phyloP scores from a whole-genome alignment of 352 stramenopile genomes.

The Phytopythium aichiense region DNA sequence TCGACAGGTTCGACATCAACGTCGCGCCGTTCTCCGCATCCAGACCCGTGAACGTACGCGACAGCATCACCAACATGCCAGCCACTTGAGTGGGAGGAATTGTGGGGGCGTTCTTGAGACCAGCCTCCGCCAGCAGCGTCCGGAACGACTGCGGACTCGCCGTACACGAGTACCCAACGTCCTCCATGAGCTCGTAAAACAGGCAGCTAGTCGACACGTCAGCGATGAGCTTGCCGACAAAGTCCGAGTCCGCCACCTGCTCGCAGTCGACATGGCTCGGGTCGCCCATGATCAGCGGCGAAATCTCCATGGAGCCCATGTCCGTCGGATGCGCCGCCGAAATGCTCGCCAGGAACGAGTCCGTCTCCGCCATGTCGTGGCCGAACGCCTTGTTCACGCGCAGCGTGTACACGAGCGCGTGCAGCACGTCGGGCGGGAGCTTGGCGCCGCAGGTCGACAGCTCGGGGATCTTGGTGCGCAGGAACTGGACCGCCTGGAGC shows the following conservation, averaged over 20 bases:
- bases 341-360: conserved; percentile 85
- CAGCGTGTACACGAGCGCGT: conserved; percentile 79
- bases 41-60: conserved; percentile 70
- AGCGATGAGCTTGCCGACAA: conserved; percentile 71
- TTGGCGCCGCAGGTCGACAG: conserved; percentile 80
- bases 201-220: conserved; percentile 77
- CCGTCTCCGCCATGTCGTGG: conserved; percentile 65
- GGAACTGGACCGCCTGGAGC: conserved; percentile 64
- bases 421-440: conserved; percentile 78
- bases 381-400: conserved; percentile 80
- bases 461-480: conserved; percentile 82
- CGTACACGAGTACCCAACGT: conserved; percentile 86
- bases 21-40: conserved; percentile 66
- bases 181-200: conserved; percentile 90
- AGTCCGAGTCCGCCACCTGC: conserved; percentile 46
- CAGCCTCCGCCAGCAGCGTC: conserved; percentile 77
- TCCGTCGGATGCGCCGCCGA: conserved; percentile 81
- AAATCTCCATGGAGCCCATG: conserved; percentile 83
- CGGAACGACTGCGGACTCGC: conserved; percentile 76
- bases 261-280: conserved; percentile 83
- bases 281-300: conserved; percentile 83
- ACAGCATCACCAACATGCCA: conserved; percentile 87
- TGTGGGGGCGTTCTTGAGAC: conserved; percentile 69
- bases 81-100: conserved; percentile 85
- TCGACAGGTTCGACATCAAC: conserved; percentile 77